Evolutionary conservation across 371 early-diverging fungal genomes (phyloP).

Genomic region (Mortierella polycephala): DNA sequence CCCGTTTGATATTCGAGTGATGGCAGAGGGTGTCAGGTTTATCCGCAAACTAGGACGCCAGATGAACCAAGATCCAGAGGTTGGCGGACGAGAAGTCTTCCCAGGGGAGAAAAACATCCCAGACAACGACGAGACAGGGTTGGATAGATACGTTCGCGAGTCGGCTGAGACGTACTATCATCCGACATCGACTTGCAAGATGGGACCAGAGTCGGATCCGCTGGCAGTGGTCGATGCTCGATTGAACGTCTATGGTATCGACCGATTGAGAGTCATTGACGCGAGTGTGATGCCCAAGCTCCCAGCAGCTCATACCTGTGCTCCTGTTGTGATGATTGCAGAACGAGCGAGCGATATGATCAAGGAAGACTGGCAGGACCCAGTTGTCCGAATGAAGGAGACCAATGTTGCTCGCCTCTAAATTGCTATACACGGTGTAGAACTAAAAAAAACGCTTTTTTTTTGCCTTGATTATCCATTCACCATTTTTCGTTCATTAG

Average conservation of each 20-base stretch:
- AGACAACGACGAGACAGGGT: slow-evolving; percentile 20
- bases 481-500: too few relatives aligned
- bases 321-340: slow-evolving; percentile 45
- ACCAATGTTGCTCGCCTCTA: too few relatives aligned
- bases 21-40: slow-evolving; percentile 36
- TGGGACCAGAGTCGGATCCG: slow-evolving; percentile 50
- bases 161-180: slow-evolving; percentile 24
- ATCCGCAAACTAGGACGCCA: slow-evolving; percentile 14
- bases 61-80: slow-evolving; percentile 31
- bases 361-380: slow-evolving; percentile 45
- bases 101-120: slow-evolving; percentile 38
- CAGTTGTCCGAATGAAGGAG: neutral
- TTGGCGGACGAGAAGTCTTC: slow-evolving; percentile 24
- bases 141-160: slow-evolving; percentile 24
- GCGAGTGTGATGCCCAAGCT: slow-evolving; percentile 46
- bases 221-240: slow-evolving; percentile 54
- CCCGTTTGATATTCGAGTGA: slow-evolving; percentile 31
- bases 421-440: neutral
- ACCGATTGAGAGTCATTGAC: slow-evolving; percentile 52
- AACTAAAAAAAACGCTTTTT: neutral
- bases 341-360: slow-evolving; percentile 52
- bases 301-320: slow-evolving; percentile 41
- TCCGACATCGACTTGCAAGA: slow-evolving; percentile 41
- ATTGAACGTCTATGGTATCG: slow-evolving; percentile 53
- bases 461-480: too few relatives aligned